These are phyloP conservation scores for Ailanthus altissimus DNA, from an alignment of 345 rosid genomes.

Conservation along the genomic window DNA sequence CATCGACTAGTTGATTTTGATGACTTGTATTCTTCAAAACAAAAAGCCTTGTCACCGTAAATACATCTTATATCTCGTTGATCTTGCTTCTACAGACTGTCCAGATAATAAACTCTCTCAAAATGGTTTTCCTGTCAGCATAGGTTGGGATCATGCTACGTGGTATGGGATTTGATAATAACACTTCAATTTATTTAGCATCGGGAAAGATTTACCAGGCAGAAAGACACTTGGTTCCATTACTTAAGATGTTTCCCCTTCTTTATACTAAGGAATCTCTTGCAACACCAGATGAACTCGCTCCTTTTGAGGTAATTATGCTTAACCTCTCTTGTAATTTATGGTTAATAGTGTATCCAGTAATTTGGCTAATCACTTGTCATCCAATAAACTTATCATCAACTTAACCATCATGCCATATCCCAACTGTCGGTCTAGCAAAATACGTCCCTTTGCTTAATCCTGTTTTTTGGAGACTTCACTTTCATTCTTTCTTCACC, in stretches of 20 bases:
- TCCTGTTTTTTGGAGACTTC: neutral
- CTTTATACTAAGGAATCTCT: conserved; percentile 86
- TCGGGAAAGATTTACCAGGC: conserved; percentile 76
- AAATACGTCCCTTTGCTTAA: neutral
- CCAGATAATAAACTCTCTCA: conserved; percentile 22
- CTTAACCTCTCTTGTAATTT: neutral
- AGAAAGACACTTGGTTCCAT: conserved; percentile 67
- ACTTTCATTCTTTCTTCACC: neutral
- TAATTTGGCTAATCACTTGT: neutral
- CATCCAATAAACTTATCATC: conserved; percentile 13
- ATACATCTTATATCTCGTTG: neutral
- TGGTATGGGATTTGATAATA: conserved; percentile 95
- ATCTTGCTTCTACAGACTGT: conserved; percentile 13
- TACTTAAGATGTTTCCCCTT: conserved; percentile 81
- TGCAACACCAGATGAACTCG: conserved; percentile 83
- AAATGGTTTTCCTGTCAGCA: conserved; percentile 51
- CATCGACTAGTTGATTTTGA: neutral
- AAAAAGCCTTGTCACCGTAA: too few relatives aligned
- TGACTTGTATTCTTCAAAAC: neutral
- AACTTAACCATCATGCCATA: neutral
- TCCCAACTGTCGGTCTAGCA: neutral
- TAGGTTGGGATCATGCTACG: conserved; percentile 97
- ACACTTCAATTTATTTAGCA: conserved; percentile 80
- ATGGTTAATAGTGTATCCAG: conserved; percentile 2
- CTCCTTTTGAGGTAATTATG: conserved; percentile 66